Evolutionary conservation across 106 monocot genomes (phyloP).

Genomic region (Narthecium ossifragum): DNA sequence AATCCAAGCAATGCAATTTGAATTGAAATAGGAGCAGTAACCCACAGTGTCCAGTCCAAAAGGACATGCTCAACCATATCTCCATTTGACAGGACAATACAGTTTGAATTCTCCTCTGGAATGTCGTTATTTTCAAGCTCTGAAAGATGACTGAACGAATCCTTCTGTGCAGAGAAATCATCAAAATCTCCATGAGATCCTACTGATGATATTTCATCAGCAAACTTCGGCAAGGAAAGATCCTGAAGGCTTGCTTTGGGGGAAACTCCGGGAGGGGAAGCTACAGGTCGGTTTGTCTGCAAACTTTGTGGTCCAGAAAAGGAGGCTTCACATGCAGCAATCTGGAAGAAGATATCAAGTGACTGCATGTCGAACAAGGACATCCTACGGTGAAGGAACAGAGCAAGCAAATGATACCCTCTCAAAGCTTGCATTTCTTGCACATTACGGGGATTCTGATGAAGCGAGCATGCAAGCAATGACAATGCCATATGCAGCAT

Average conservation of each 20-base stretch:
- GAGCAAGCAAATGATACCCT: slow-evolving; percentile 93
- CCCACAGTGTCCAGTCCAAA: slow-evolving; percentile 98
- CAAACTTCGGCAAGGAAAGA: slow-evolving; percentile 58
- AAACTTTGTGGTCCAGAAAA: slow-evolving; percentile 67
- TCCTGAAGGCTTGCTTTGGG: slow-evolving; percentile 61
- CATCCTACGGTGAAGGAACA: slow-evolving; percentile 89
- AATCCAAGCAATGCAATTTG: slow-evolving; percentile 93
- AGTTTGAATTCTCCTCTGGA: slow-evolving; percentile 52
- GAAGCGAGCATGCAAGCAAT: slow-evolving; percentile 80
- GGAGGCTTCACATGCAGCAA: slow-evolving; percentile 94
- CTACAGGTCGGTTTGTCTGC: slow-evolving; percentile 22
- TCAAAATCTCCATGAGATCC: slow-evolving; percentile 90
- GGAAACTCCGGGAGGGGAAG: slow-evolving; percentile 34
- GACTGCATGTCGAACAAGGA: slow-evolving; percentile 93
- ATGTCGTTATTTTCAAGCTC: slow-evolving; percentile 77
- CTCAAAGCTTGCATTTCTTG: slow-evolving; percentile 85
- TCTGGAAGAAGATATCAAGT: slow-evolving; percentile 93
- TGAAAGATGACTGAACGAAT: slow-evolving; percentile 80
- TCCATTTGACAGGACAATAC: slow-evolving; percentile 87
- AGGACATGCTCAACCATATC: slow-evolving; percentile 99
- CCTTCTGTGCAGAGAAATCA: slow-evolving; percentile 71
- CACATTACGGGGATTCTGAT: slow-evolving; percentile 85
- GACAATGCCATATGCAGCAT: slow-evolving; percentile 90
- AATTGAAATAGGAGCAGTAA: slow-evolving; percentile 88
- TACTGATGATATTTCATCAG: slow-evolving; percentile 76